Evolutionary conservation across 1,284 basidiomycete genomes (phyloP).

Genomic region (Malassezia sp.): DNA sequence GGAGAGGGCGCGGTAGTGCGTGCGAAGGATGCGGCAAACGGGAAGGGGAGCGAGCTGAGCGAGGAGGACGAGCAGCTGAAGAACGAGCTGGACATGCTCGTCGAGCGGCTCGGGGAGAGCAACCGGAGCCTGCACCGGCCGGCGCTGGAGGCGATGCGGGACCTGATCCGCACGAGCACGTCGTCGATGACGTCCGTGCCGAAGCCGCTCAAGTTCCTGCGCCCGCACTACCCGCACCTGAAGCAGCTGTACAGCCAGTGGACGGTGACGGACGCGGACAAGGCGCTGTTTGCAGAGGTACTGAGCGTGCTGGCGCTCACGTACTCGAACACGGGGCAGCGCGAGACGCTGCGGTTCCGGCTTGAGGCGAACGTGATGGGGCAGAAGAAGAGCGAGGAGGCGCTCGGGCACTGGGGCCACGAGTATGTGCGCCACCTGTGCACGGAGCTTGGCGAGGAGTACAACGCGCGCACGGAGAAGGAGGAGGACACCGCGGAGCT

Average conservation of each 20-base stretch:
- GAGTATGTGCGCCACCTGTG: constrained; percentile 97
- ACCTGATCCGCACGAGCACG: constrained; percentile 87
- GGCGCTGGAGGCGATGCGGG: constrained; percentile 84
- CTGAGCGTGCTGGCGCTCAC: constrained; percentile 99
- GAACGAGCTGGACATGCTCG: constrained; percentile 91
- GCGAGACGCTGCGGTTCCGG: constrained; percentile 63
- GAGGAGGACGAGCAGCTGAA: constrained; percentile 92
- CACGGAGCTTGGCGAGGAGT: constrained; percentile 92
- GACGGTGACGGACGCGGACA: constrained; percentile 31
- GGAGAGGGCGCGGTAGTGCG: too few relatives aligned
- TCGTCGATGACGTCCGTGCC: constrained; percentile 99
- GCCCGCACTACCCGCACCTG: constrained; percentile 83
- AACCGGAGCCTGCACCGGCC: constrained; percentile 74
- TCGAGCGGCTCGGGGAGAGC: constrained; percentile 83
- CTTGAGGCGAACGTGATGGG: constrained; percentile 29
- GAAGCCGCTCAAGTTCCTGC: constrained; percentile 95
- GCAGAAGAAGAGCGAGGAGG: constrained; percentile 45
- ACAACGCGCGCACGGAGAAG: constrained; percentile 50
- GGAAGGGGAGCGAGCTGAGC: constrained; percentile 53
- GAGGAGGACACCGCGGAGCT: constrained; percentile 29
- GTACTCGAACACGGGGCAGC: constrained; percentile 88
- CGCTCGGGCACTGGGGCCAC: constrained; percentile 94
- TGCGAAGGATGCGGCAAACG: constrained; percentile 24
- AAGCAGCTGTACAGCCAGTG: constrained; percentile 39
- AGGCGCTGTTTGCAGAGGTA: constrained; percentile 95